Percentiles rank a stretch among this genome's conserved stretches.
Conservation (phyloP, 2,329 filamentous ascomycete genomes). For the Akanthomyces lecanii region DNA sequence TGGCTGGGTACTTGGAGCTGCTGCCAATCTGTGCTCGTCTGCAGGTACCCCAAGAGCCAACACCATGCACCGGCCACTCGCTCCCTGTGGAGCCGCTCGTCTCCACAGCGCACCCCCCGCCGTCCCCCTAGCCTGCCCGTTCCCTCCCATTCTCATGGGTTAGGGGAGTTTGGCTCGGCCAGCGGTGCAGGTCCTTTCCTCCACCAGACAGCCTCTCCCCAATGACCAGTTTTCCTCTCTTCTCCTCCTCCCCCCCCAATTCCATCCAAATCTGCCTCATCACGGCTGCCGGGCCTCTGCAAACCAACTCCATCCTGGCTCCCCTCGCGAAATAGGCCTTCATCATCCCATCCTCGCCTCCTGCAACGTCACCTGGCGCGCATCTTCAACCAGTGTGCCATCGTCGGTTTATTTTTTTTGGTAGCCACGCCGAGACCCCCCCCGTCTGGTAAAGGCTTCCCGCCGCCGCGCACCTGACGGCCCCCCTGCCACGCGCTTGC, state of each 20-base stretch:
- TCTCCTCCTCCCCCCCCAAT: constrained; percentile 33
- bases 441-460: constrained; percentile 8
- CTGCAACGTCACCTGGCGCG: constrained; percentile 7
- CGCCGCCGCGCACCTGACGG: neutral
- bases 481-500: neutral
- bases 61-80: constrained; percentile 7
- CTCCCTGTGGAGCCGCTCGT: constrained; percentile 8
- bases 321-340: neutral
- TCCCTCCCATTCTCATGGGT: constrained; percentile 39
- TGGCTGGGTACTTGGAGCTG: neutral
- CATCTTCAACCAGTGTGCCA: constrained; percentile 1
- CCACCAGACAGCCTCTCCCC: constrained; percentile 37
- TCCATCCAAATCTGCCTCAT: constrained; percentile 20
- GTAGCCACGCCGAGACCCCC: neutral
- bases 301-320: neutral
- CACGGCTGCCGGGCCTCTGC: constrained; percentile 15
- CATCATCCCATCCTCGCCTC: neutral
- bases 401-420: constrained; percentile 11
- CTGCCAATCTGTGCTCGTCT: neutral
- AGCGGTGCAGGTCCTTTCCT: constrained; percentile 36
- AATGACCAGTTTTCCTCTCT: constrained; percentile 35
- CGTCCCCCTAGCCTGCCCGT: constrained; percentile 31
- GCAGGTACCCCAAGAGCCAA: neutral
- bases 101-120: constrained; percentile 12
- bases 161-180: constrained; percentile 38